Base-by-base conservation (phyloP, 139 green algal species). In the Chlorella sp. region DNA sequence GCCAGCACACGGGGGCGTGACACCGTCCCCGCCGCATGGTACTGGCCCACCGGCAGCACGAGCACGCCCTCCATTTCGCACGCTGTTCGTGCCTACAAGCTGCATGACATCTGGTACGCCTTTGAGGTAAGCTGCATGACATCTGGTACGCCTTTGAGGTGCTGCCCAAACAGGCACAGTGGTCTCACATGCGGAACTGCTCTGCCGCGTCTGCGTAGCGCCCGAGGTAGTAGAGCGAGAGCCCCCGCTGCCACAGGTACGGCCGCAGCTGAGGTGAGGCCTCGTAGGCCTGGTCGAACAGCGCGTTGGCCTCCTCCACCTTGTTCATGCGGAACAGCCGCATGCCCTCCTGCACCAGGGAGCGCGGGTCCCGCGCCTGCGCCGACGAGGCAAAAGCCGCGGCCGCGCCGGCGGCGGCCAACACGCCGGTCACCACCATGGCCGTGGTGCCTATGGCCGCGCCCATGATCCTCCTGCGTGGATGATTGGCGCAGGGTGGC, bases 141-240 rank as follows among this genome's bases (percentile, higher is more conserved):
- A n/a, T n/a, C n/a, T n/a, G n/a, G n/a, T n/a, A n/a, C n/a, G n/a
- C n/a, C n/a, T n/a, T n/a, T n/a, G n/a, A n/a, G n/a, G n/a, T n/a
- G n/a, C n/a, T n/a, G n/a, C n/a, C n/a, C n/a, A n/a, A n/a, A n/a
- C n/a, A n/a, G n/a, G n/a, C n/a, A n/a, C n/a, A n/a, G n/a, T n/a
- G n/a, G n/a, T n/a, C n/a, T 55, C 63, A 69, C 55, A 69, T 70
- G n/a, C n/a, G n/a, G 72, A 91, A 93, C 84, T 96, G 90, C 65
- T 82, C 76, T 2, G 86, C 88, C 3, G 62, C 88, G 68, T 91
- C 87, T 50, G 84, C 35, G 34, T 73, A 90, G 4, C 70, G 49
- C 2, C 71, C 75, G n/a, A 87, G 29, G 73, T 95, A 95, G 81
- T 94, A 97, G 32, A 94, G 81, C 2, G 77, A 78, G 1, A 97